These are phyloP conservation scores for Volvox africanus DNA, from an alignment of 139 green algal genomes.

Conservation along the genomic window DNA sequence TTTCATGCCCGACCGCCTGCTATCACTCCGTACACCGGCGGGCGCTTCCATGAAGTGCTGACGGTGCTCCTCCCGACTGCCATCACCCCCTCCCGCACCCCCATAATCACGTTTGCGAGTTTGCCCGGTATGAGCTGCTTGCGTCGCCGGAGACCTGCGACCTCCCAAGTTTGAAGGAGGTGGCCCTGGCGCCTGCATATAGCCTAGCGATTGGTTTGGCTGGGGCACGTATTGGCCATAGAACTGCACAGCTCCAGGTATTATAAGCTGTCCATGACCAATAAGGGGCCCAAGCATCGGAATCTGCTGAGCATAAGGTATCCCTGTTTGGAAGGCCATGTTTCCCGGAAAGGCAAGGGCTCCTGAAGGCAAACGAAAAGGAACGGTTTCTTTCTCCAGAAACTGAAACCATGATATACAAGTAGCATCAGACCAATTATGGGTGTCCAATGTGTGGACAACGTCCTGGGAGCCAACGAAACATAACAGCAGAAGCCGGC, in stretches of 20 bases:
- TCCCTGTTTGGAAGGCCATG: background rate
- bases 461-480: background rate
- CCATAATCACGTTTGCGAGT: background rate
- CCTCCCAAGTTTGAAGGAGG: background rate
- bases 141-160: background rate
- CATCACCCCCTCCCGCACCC: background rate
- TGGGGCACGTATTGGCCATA: background rate
- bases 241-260: too few relatives aligned
- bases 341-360: background rate
- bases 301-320: background rate
- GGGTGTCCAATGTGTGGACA: background rate
- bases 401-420: background rate
- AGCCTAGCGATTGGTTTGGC: background rate
- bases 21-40: background rate
- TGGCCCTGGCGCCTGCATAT: background rate
- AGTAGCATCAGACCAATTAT: background rate
- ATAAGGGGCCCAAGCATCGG: background rate
- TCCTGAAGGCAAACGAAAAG: background rate
- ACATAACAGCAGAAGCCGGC: too few relatives aligned
- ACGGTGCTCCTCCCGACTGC: background rate
- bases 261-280: background rate
- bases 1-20: background rate
- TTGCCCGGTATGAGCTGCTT: background rate
- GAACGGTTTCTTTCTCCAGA: background rate
- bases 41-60: constrained; percentile 8